These are phyloP conservation scores for Colletotrichum camelliae DNA, from an alignment of 2,329 filamentous ascomycete genomes.

Conservation along the genomic window DNA sequence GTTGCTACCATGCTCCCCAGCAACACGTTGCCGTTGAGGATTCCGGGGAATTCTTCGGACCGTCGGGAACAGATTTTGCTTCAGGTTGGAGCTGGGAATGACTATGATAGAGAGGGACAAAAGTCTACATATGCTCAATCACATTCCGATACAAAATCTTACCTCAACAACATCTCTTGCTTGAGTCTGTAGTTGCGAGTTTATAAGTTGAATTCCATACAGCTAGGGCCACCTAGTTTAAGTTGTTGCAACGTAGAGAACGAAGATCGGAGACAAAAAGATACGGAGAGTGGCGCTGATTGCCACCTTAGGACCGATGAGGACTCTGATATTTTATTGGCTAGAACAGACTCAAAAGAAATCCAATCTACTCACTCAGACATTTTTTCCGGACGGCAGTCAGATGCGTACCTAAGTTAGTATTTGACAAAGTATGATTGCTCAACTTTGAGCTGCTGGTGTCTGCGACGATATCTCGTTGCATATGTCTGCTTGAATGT, in stretches of 20 bases:
- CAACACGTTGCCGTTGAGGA: neutral
- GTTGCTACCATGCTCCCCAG: neutral
- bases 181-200: no score
- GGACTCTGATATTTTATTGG: no score
- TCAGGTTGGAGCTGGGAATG: neutral
- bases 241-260: no score
- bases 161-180: neutral
- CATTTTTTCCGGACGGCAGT: neutral
- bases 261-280: no score
- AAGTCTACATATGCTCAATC: neutral
- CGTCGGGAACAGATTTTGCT: neutral
- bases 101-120: accelerated
- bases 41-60: accelerated
- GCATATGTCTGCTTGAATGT: neutral
- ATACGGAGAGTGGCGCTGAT: no score
- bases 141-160: accelerated
- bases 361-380: neutral
- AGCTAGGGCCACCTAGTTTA: no score
- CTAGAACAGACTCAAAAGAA: neutral
- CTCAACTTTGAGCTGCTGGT: neutral
- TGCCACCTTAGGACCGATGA: no score
- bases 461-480: neutral
- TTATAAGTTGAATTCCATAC: no score
- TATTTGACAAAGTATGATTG: neutral
- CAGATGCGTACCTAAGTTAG: neutral